Conservation (phyloP, 805 yeast species). For the Torulaspora gathmanii region DNA sequence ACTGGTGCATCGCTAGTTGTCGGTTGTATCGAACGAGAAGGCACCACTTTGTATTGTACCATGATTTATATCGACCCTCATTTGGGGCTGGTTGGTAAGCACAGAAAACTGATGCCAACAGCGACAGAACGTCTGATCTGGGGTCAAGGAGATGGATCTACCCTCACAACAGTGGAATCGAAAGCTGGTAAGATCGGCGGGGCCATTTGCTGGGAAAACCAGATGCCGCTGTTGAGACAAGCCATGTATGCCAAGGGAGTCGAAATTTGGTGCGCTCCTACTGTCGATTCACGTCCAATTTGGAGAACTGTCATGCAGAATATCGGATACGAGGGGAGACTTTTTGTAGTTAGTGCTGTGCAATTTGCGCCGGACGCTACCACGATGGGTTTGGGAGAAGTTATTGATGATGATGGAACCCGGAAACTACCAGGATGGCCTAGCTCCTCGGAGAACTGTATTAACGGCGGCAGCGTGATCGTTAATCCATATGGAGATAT, state of each 20-base stretch:
- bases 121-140: conserved; percentile 43
- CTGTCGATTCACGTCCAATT: conserved; percentile 43
- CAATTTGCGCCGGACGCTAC: conserved; percentile 37
- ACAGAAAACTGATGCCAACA: conserved; percentile 44
- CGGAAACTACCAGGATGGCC: conserved; percentile 32
- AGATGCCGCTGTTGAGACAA: conserved; percentile 40
- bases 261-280: conserved; percentile 42
- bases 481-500: conserved; percentile 43
- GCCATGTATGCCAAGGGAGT: conserved; percentile 43
- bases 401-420: conserved; percentile 21
- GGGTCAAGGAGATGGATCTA: conserved; percentile 47
- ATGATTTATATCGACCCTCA: conserved; percentile 40
- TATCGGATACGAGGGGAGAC: conserved; percentile 41
- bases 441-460: conserved; percentile 31
- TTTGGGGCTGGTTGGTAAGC: conserved; percentile 36
- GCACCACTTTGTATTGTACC: conserved; percentile 41
- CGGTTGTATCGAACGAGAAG: conserved; percentile 42
- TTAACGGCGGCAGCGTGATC: conserved; percentile 41
- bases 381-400: conserved; percentile 22
- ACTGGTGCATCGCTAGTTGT: conserved; percentile 38
- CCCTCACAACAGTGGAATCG: conserved; percentile 38
- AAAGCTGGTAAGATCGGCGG: conserved; percentile 41
- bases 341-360: conserved; percentile 40
- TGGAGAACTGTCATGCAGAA: conserved; percentile 43
- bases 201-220: conserved; percentile 47